Percentiles rank a stretch among this genome's conserved stretches.
These are phyloP conservation scores for Fraxinus floribunda DNA, from an alignment of 305 asterid species.

Conservation along the genomic window DNA sequence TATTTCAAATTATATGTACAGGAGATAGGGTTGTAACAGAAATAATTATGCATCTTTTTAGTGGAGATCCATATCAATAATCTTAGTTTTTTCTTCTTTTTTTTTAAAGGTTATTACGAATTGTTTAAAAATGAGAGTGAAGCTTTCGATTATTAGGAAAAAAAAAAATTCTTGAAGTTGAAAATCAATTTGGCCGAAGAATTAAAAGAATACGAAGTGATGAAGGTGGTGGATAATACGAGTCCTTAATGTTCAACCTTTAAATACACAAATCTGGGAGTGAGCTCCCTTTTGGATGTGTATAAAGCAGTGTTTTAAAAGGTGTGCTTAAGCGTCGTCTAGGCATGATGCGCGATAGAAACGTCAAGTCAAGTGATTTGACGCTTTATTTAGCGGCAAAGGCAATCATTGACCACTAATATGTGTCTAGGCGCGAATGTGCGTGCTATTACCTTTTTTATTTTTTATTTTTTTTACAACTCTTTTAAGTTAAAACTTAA, in stretches of 20 bases:
- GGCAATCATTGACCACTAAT: too few species aligned
- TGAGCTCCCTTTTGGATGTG: background rate
- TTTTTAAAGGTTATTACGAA: background rate
- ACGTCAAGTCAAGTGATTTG: too few species aligned
- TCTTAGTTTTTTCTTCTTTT: background rate
- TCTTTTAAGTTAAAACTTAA: too few species aligned
- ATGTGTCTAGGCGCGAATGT: too few species aligned
- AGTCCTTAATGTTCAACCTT: background rate
- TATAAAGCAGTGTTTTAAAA: too few species aligned
- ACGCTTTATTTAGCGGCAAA: too few species aligned
- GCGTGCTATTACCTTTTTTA: too few species aligned
- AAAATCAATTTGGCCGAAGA: background rate
- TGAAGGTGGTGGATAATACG: background rate
- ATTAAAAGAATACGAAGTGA: background rate
- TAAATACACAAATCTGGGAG: background rate
- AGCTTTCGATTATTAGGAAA: background rate
- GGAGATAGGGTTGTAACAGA: constrained; percentile 25
- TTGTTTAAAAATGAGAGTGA: background rate
- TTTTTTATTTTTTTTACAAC: too few species aligned
- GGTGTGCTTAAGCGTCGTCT: too few species aligned
- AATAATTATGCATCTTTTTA: background rate
- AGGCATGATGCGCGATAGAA: too few species aligned
- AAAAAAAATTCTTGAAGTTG: background rate
- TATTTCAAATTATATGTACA: constrained; percentile 18
- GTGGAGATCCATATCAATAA: background rate